These are phyloP conservation scores for Monosporascus sp. DNA, from an alignment of 2,329 filamentous ascomycete genomes.

Conservation along the genomic window DNA sequence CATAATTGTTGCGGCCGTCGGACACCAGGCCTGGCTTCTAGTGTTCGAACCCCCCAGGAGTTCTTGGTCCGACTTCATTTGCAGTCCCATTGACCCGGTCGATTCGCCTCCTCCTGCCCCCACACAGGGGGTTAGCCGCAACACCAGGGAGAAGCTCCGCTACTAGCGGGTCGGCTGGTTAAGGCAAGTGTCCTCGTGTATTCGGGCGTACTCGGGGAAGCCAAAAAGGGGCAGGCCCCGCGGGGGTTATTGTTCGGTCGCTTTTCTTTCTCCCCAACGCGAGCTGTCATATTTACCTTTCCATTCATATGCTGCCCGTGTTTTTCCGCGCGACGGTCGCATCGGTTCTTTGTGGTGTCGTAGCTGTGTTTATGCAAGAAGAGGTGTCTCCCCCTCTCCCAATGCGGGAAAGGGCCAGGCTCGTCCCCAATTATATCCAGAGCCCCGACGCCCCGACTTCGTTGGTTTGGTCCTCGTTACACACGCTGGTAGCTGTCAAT, in stretches of 20 bases:
- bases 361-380: too few species aligned
- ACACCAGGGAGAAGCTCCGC: background rate
- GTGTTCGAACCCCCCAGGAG: too few species aligned
- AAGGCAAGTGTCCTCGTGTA: too few species aligned
- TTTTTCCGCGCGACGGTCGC: too few species aligned
- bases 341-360: too few species aligned
- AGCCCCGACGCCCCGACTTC: background rate
- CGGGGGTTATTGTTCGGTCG: too few species aligned
- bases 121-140: background rate
- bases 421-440: background rate
- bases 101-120: background rate
- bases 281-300: background rate
- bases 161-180: background rate
- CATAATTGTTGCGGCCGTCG: background rate
- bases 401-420: background rate
- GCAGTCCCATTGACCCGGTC: background rate
- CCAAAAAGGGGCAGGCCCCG: too few species aligned
- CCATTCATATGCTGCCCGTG: too few species aligned
- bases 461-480: background rate
- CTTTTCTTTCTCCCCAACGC: background rate
- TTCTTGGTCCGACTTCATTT: background rate
- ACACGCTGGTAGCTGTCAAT: background rate
- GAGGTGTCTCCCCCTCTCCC: too few species aligned
- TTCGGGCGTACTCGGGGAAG: too few species aligned
- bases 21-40: too few species aligned